phyloP scores from a whole-genome alignment of 345 rosid genomes.

The Eucalyptus cloeziana region DNA sequence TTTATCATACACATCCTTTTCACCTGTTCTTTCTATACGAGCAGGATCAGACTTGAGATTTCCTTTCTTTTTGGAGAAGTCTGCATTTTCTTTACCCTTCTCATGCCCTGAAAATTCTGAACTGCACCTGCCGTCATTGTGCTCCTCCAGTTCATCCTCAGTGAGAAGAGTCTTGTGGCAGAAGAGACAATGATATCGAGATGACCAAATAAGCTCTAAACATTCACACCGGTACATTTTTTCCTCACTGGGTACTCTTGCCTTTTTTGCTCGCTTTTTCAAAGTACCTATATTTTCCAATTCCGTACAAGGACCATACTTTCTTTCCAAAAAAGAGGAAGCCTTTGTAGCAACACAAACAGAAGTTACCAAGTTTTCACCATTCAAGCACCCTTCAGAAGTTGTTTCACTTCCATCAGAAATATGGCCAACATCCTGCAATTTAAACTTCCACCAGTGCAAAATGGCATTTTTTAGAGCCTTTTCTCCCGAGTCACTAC shows the following conservation, averaged over 20 bases:
- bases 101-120: conserved; percentile 22
- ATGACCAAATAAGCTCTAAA: conserved; percentile 75
- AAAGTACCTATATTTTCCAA: conserved; percentile 16
- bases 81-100: conserved; percentile 25
- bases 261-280: conserved; percentile 45
- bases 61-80: conserved; percentile 31
- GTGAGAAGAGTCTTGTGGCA: conserved; percentile 68
- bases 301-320: conserved; percentile 46
- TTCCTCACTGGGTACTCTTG: conserved; percentile 27
- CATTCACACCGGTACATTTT: conserved; percentile 69
- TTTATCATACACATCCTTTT: conserved; percentile 16
- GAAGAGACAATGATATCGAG: conserved; percentile 60
- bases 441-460: conserved; percentile 47
- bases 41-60: conserved; percentile 15
- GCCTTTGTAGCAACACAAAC: conserved; percentile 57
- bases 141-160: conserved; percentile 46
- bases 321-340: conserved; percentile 49
- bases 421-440: conserved; percentile 22
- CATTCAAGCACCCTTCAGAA: neutral
- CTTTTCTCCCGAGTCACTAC: conserved; percentile 51
- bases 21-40: conserved; percentile 10
- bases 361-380: conserved; percentile 10
- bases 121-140: conserved; percentile 48
- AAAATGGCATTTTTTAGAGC: conserved; percentile 65
- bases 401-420: conserved; percentile 9